Conservation (phyloP, 2,329 filamentous ascomycete species). For the Pezicula radicicola region DNA sequence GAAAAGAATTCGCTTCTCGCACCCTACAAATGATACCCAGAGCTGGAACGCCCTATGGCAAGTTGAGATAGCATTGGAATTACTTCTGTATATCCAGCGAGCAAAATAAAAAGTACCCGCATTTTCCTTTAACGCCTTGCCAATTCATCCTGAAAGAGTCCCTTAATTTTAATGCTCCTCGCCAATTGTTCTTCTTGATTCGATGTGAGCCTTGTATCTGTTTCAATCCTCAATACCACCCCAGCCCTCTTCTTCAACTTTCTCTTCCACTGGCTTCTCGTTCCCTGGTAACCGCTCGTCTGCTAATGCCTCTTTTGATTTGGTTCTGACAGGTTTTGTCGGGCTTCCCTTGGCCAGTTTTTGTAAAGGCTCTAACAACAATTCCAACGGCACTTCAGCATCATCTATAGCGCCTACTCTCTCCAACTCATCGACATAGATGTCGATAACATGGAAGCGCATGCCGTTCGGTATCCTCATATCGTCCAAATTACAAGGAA, state of each 20-base stretch:
- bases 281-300: conserved; percentile 74
- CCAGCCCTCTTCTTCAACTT: conserved; percentile 34
- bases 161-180: neutral
- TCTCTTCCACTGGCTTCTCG: conserved; percentile 35
- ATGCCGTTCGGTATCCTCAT: conserved; percentile 72
- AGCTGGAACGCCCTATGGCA: conserved; percentile 12
- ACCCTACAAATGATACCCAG: conserved; percentile 15
- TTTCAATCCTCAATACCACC: conserved; percentile 27
- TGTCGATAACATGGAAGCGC: conserved; percentile 81
- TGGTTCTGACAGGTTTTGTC: conserved; percentile 68
- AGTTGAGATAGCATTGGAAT: conserved; percentile 9
- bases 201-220: neutral
- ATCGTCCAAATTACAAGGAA: conserved; percentile 39
- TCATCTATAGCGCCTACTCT: conserved; percentile 54
- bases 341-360: conserved; percentile 47
- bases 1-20: conserved; percentile 10
- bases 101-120: conserved; percentile 9
- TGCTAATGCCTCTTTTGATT: conserved; percentile 65
- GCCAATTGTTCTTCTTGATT: neutral
- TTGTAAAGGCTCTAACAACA: conserved; percentile 40
- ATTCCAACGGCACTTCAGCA: conserved; percentile 31
- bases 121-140: conserved; percentile 20
- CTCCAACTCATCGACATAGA: conserved; percentile 89
- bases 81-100: conserved; percentile 11
- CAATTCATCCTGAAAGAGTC: neutral